Conservation (phyloP, 2,329 filamentous ascomycete species). For the Phaeosphaeriaceae sp. region DNA sequence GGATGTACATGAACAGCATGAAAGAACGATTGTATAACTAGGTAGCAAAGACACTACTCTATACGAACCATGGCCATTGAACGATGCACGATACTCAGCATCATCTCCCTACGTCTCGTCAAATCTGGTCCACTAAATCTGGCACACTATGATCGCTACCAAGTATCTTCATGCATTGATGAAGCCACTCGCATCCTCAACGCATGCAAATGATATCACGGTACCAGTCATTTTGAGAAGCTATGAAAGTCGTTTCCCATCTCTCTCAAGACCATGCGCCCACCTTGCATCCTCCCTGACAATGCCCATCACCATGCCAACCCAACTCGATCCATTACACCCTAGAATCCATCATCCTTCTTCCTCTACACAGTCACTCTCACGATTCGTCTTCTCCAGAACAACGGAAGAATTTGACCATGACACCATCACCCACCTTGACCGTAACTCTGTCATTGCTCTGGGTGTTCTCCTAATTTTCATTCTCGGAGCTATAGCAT, state of each 20-base stretch:
- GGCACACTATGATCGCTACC: constrained; percentile 5
- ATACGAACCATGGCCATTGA: background rate
- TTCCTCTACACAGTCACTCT: background rate
- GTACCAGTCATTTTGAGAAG: background rate
- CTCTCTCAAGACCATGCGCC: background rate
- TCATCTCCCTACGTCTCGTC: background rate
- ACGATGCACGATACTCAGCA: too few species aligned
- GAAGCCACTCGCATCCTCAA: background rate
- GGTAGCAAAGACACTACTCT: constrained; percentile 12
- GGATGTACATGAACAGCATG: background rate
- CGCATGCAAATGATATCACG: constrained; percentile 1
- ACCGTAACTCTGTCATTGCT: constrained; percentile 18
- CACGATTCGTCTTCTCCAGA: background rate
- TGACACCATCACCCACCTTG: constrained; percentile 2
- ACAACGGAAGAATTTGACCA: background rate
- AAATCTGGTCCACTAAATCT: background rate
- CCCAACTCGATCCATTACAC: background rate
- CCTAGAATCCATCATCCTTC: background rate
- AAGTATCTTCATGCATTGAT: background rate
- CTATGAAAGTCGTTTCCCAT: background rate
- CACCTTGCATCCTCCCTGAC: background rate
- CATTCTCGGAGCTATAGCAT: background rate
- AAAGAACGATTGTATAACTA: constrained; percentile 6
- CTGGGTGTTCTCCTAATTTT: constrained; percentile 11
- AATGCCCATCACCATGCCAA: background rate